A percentile compares a stretch with the other conserved stretches of the same genome.
These are phyloP conservation scores for Talaromyces adpressus DNA, from an alignment of 495 filamentous ascomycete species.

Conservation along the genomic window DNA sequence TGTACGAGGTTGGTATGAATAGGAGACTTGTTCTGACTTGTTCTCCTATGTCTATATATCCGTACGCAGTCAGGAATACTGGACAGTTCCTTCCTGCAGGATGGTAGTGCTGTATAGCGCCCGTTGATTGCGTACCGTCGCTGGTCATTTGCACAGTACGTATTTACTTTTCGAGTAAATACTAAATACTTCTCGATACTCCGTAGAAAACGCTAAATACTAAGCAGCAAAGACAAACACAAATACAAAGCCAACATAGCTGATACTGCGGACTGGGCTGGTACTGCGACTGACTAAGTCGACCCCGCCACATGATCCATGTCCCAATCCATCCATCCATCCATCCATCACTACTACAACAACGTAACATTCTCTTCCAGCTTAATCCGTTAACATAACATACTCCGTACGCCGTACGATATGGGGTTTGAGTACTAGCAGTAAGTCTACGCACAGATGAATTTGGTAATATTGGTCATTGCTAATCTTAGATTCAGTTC, in stretches of 20 bases:
- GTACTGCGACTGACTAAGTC: background rate
- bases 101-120: background rate
- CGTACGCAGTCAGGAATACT: background rate
- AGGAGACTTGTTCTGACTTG: background rate
- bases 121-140: background rate
- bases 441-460: background rate
- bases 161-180: background rate
- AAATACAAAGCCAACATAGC: background rate
- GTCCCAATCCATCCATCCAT: background rate
- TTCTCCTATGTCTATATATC: background rate
- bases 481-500: background rate
- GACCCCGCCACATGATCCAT: background rate
- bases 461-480: background rate
- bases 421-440: background rate
- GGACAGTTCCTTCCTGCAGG: background rate
- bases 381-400: background rate
- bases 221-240: background rate
- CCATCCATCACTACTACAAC: constrained; percentile 13
- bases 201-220: no score
- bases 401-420: background rate
- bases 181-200: no score
- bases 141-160: background rate
- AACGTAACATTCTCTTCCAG: background rate
- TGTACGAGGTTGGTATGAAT: background rate
- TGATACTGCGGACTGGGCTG: background rate